Conservation (phyloP, 768 basidiomycete species). For the Suillus fuscotomentosus region DNA sequence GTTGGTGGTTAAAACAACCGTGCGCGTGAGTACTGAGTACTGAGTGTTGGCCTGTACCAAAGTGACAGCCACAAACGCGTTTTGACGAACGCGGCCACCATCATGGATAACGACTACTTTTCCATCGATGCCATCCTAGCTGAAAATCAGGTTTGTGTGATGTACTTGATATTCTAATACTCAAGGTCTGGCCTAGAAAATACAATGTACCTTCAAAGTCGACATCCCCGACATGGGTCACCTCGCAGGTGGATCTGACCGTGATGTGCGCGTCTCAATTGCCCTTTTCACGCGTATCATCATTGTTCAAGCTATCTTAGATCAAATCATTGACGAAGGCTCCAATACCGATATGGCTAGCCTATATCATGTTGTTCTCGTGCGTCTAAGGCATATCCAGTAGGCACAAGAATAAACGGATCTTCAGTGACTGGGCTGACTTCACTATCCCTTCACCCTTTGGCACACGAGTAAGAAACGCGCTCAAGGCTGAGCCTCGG, state of each 20-base stretch:
- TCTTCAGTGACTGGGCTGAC: slow-evolving; percentile 78
- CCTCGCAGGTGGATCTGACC: slow-evolving; percentile 81
- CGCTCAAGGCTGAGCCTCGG: slow-evolving; percentile 83
- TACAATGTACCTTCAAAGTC: slow-evolving; percentile 90
- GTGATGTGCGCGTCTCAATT: slow-evolving; percentile 56
- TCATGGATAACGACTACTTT: slow-evolving; percentile 94
- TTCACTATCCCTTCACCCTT: slow-evolving; percentile 83
- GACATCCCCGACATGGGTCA: slow-evolving; percentile 86
- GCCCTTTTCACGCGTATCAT: not conserved
- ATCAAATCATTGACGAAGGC: slow-evolving; percentile 75
- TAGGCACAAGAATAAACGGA: slow-evolving; percentile 6
- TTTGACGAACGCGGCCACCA: slow-evolving; percentile 26
- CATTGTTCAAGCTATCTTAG: slow-evolving; percentile 38
- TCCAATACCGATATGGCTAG: slow-evolving; percentile 89
- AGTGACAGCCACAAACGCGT: slow-evolving; percentile 22
- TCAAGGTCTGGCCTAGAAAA: slow-evolving; percentile 53
- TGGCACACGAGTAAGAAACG: slow-evolving; percentile 73
- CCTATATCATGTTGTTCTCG: slow-evolving; percentile 83
- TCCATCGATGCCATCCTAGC: slow-evolving; percentile 89
- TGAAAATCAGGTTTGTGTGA: slow-evolving; percentile 71
- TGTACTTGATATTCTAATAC: not conserved
- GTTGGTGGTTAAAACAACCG: not conserved
- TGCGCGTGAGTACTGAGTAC: not conserved
- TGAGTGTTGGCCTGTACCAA: not conserved
- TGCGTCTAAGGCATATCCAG: slow-evolving; percentile 28